Conservation (phyloP, 805 yeast species). For the Jamesozyma hellenica region DNA sequence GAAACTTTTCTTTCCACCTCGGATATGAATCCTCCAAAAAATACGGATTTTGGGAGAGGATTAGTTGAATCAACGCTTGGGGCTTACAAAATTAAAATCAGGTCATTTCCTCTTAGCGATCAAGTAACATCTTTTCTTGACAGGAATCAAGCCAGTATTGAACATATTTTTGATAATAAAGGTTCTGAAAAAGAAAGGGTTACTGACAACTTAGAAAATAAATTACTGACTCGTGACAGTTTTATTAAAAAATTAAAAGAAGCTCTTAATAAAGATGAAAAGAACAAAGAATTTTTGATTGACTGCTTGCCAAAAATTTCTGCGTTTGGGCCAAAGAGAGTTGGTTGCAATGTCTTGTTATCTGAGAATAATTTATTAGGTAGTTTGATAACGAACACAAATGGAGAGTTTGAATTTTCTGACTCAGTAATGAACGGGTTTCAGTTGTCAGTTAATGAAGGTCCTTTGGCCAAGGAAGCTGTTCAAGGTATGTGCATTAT, state of each 20-base stretch:
- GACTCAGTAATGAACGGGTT: conserved; percentile 72
- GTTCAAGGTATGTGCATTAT: conserved; percentile 68
- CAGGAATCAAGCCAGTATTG: conserved; percentile 37
- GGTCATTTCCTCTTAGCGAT: conserved; percentile 46
- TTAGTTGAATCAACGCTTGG: conserved; percentile 42
- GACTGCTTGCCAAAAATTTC: conserved; percentile 35
- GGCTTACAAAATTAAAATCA: conserved; percentile 34
- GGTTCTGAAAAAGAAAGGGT: conserved; percentile 7
- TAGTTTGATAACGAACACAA: conserved; percentile 23
- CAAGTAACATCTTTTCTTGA: conserved; percentile 40
- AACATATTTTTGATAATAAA: conserved; percentile 15
- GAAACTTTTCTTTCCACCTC: conserved; percentile 59
- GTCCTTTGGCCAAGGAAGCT: conserved; percentile 84
- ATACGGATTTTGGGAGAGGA: conserved; percentile 40
- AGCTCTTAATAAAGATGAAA: conserved; percentile 22
- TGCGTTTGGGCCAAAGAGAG: conserved; percentile 67
- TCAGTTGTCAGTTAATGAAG: conserved; percentile 70
- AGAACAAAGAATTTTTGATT: conserved; percentile 22
- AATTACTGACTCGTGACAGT: conserved; percentile 9
- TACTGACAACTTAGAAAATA: conserved; percentile 1
- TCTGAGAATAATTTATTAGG: conserved; percentile 30
- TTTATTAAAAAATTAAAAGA: conserved; percentile 30
- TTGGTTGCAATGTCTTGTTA: conserved; percentile 65
- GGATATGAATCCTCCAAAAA: conserved; percentile 43
- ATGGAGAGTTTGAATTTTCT: conserved; percentile 35